phyloP scores from a whole-genome alignment of 805 yeast species.

The Kluyveromyces starmeri region DNA sequence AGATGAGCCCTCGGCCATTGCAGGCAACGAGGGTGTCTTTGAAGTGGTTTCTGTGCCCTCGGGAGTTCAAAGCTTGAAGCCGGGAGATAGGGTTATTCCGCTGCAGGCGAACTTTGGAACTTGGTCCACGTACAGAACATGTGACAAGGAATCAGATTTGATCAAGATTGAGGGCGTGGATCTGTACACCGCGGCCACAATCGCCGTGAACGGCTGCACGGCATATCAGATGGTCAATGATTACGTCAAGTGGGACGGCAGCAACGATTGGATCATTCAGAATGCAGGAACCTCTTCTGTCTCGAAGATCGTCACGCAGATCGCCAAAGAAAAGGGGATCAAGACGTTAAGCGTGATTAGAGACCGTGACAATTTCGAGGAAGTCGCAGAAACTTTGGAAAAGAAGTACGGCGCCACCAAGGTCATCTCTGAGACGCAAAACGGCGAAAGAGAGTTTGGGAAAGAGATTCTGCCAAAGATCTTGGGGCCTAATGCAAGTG shows the following conservation, averaged over 20 bases:
- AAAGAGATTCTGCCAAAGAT: constrained; percentile 41
- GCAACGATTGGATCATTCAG: constrained; percentile 81
- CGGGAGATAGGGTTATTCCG: constrained; percentile 90
- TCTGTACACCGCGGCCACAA: constrained; percentile 71
- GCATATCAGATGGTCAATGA: constrained; percentile 82
- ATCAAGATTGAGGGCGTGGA: constrained; percentile 43
- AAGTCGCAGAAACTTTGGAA: constrained; percentile 43
- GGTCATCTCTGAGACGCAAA: constrained; percentile 85
- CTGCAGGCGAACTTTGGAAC: constrained; percentile 75
- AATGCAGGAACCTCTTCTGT: constrained; percentile 97
- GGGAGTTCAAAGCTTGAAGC: constrained; percentile 35
- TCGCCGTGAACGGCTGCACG: constrained; percentile 85
- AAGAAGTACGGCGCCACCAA: constrained; percentile 65
- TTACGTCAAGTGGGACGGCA: constrained; percentile 32
- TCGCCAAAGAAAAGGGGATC: constrained; percentile 67
- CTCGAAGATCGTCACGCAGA: constrained; percentile 83
- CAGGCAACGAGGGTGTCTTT: constrained; percentile 92
- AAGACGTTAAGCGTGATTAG: constrained; percentile 85
- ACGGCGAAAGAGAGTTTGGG: constrained; percentile 57
- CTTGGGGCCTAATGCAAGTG: constrained; percentile 36
- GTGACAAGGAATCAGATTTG: constrained; percentile 44
- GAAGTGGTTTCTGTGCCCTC: constrained; percentile 70
- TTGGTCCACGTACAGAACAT: constrained; percentile 73
- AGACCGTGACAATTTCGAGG: constrained; percentile 71
- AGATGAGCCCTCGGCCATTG: constrained; percentile 62